Percentiles rank a stretch among this genome's conserved stretches.
These are phyloP conservation scores for Coccomyxa sp. DNA, from an alignment of 139 green algal species.

Conservation along the genomic window DNA sequence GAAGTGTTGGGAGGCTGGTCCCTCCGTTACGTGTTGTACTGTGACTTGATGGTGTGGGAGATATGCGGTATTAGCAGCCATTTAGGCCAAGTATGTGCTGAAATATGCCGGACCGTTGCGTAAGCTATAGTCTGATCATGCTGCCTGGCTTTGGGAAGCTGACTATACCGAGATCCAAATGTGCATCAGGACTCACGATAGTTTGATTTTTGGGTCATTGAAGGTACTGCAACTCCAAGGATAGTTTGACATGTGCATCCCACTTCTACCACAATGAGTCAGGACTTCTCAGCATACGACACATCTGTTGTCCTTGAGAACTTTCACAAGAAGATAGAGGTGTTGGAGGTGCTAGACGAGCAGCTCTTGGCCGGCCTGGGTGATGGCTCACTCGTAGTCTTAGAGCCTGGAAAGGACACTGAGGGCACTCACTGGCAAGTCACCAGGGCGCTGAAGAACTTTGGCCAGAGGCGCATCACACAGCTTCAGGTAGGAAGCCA, in stretches of 20 bases:
- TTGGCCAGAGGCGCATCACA: conserved; percentile 8
- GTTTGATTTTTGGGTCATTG: too few relatives aligned
- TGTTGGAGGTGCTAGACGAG: conserved; percentile 13
- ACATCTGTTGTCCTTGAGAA: conserved; percentile 28
- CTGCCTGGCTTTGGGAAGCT: too few relatives aligned
- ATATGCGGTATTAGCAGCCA: too few relatives aligned
- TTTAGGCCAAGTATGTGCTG: too few relatives aligned
- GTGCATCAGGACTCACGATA: too few relatives aligned
- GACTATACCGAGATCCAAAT: too few relatives aligned
- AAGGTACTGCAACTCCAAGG: background rate
- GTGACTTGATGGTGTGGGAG: too few relatives aligned
- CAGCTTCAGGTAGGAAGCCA: conserved; percentile 16
- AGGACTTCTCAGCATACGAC: conserved; percentile 27
- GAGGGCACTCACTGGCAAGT: conserved; percentile 22
- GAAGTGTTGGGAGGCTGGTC: too few relatives aligned
- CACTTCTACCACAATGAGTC: conserved; percentile 6
- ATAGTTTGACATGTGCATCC: background rate
- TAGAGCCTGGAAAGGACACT: conserved; percentile 2
- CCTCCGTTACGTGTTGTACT: too few relatives aligned
- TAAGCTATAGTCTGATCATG: too few relatives aligned
- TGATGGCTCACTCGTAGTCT: conserved; percentile 38
- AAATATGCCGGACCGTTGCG: too few relatives aligned
- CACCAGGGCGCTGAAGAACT: conserved; percentile 5
- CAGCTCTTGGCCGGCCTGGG: conserved; percentile 24
- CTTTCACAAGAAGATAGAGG: conserved; percentile 29